Evolutionary conservation across 148 eudicot species (phyloP).

Genomic region (Talinum fruticosum): DNA sequence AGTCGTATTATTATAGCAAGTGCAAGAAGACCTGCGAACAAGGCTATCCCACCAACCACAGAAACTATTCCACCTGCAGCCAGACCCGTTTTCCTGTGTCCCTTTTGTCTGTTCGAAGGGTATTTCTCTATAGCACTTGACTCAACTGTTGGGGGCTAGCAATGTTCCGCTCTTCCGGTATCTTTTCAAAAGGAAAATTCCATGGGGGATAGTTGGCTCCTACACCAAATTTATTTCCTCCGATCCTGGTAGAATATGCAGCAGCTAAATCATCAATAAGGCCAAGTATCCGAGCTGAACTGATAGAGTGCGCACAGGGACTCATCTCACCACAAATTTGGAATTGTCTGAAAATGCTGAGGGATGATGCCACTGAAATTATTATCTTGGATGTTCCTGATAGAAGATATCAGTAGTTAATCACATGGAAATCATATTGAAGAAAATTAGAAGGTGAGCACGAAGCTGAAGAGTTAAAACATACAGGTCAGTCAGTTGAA

Average conservation of each 20-base stretch:
- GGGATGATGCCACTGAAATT: constrained; percentile 92
- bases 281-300: not conserved
- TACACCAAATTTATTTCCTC: constrained; percentile 60
- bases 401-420: constrained; percentile 14
- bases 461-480: constrained; percentile 26
- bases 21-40: constrained; percentile 47
- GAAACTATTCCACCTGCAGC: constrained; percentile 47
- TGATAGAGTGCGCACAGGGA: not conserved
- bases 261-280: constrained; percentile 1
- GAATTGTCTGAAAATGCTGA: constrained; percentile 57
- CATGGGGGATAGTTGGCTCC: constrained; percentile 57
- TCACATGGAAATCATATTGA: constrained; percentile 4
- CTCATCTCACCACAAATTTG: constrained; percentile 61
- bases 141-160: constrained; percentile 66
- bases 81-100: constrained; percentile 43
- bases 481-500: constrained; percentile 66
- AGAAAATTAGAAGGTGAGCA: constrained; percentile 15
- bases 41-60: constrained; percentile 49
- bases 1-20: constrained; percentile 31
- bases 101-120: constrained; percentile 34
- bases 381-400: constrained; percentile 85
- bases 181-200: constrained; percentile 57
- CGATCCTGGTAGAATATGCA: constrained; percentile 48
- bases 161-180: constrained; percentile 48
- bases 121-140: constrained; percentile 60